Evolutionary conservation across 2,329 filamentous ascomycete species (phyloP), one percentile per base, ranked within the genome.

Genomic region (Golovinomyces cichoracearum): DNA sequence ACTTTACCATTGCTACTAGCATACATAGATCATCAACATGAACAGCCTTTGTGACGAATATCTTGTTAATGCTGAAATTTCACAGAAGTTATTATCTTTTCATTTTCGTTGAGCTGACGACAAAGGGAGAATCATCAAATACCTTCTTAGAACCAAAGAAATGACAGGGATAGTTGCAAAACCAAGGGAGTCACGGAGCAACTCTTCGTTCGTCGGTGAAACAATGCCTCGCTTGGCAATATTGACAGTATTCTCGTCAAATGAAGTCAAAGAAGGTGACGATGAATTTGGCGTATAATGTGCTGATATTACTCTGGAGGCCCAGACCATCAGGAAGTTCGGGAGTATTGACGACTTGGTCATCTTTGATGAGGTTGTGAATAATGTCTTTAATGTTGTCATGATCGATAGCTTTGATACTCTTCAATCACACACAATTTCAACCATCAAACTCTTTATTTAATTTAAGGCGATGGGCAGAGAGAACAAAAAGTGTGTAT

Each of bases 21-120:
- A 65, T 65, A 2, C 63, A 53, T 53, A 61, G 62, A 44, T 65
- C 63, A 45, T 64, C 63, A 42, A 59, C n/a, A 6, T 53, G 49
- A 31, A 52, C 41, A 21, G 49, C 52, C 2, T 49, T 46, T 27
- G 57, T 23, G 15, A 57, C 50, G 42, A 49, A 53, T 6, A 26
- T 40, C 2, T 51, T 50, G 33, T 56, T 57, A 25, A 55, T n/a
- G 13, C 51, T 55, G 41, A 33, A 31, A 9, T 29, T 48, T 10
- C 7, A 2, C 13, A 38, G n/a, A n/a, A n/a, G n/a, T n/a, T n/a
- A n/a, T n/a, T n/a, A n/a, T n/a, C n/a, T n/a, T n/a, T n/a, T n/a
- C n/a, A n/a, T 10, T 46, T 22, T n/a, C n/a, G n/a, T n/a, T n/a
- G n/a, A n/a, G n/a, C n/a, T n/a, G n/a, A n/a, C n/a, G n/a, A n/a